These are phyloP conservation scores for Eucommia ulmoides DNA, from an alignment of 257 asterid genomes.

Conservation along the genomic window DNA sequence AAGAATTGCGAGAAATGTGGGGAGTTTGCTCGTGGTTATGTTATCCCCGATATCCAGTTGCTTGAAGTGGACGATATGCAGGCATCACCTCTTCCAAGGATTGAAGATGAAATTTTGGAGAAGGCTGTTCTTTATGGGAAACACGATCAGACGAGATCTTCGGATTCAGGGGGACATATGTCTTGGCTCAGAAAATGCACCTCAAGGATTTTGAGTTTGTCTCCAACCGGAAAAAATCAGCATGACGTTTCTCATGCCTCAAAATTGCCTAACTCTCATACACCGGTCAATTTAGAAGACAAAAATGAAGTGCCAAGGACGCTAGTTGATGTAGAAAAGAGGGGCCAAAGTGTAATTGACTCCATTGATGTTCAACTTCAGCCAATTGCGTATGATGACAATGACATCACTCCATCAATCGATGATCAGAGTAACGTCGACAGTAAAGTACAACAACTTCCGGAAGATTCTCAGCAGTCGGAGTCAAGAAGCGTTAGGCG, in stretches of 20 bases:
- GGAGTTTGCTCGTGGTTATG: not conserved
- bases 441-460: constrained; percentile 19
- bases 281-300: not conserved
- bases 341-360: not conserved
- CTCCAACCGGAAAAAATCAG: not conserved
- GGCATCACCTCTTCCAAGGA: not conserved
- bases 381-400: constrained; percentile 1
- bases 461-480: constrained; percentile 39
- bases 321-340: not conserved
- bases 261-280: not conserved
- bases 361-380: not conserved
- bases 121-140: not conserved
- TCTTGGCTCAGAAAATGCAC: constrained; percentile 1
- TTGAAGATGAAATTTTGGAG: not conserved
- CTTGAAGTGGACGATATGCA: not conserved
- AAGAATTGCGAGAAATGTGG: not conserved
- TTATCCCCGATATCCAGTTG: not conserved
- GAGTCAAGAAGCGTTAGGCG: constrained; percentile 23
- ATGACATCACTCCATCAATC: not conserved
- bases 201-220: not conserved
- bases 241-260: not conserved
- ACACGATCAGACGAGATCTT: not conserved
- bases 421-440: constrained; percentile 11
- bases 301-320: not conserved
- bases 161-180: not conserved